Evolutionary conservation across 2,329 filamentous ascomycete genomes (phyloP).

Genomic region (Colletotrichum sojae): DNA sequence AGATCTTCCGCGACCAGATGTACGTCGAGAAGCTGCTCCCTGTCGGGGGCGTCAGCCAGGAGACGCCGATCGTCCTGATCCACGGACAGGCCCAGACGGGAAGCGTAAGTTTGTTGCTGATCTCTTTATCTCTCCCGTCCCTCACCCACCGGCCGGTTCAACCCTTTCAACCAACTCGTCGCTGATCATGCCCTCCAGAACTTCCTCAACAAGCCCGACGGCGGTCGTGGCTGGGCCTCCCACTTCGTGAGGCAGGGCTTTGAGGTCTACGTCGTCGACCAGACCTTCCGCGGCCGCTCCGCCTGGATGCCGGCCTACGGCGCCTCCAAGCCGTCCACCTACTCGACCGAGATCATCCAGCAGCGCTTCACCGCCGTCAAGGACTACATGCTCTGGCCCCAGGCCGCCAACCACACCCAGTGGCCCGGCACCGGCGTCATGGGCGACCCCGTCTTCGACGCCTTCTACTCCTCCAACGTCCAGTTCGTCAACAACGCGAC

Average conservation of each 20-base stretch:
- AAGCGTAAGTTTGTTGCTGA: slow-evolving; percentile 48
- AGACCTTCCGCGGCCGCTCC: slow-evolving; percentile 61
- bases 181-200: slow-evolving; percentile 48
- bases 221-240: slow-evolving; percentile 62
- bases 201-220: slow-evolving; percentile 63
- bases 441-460: slow-evolving; percentile 58
- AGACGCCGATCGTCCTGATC: slow-evolving; percentile 57
- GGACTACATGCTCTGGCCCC: slow-evolving; percentile 54
- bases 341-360: slow-evolving; percentile 53
- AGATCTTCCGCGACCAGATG: slow-evolving; percentile 61
- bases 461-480: slow-evolving; percentile 57
- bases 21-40: slow-evolving; percentile 66
- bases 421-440: slow-evolving; percentile 58
- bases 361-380: slow-evolving; percentile 54
- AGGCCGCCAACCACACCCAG: slow-evolving; percentile 57
- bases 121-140: no score
- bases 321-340: slow-evolving; percentile 43
- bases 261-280: slow-evolving; percentile 63
- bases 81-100: slow-evolving; percentile 59
- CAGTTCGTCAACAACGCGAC: slow-evolving; percentile 52
- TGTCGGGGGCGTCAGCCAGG: slow-evolving; percentile 42
- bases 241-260: slow-evolving; percentile 62
- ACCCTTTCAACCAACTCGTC: slow-evolving; percentile 9
- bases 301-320: slow-evolving; percentile 54
- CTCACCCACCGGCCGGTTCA: no score